Conservation (phyloP, 768 basidiomycete genomes). For the Pleurotus cornucopiae region DNA sequence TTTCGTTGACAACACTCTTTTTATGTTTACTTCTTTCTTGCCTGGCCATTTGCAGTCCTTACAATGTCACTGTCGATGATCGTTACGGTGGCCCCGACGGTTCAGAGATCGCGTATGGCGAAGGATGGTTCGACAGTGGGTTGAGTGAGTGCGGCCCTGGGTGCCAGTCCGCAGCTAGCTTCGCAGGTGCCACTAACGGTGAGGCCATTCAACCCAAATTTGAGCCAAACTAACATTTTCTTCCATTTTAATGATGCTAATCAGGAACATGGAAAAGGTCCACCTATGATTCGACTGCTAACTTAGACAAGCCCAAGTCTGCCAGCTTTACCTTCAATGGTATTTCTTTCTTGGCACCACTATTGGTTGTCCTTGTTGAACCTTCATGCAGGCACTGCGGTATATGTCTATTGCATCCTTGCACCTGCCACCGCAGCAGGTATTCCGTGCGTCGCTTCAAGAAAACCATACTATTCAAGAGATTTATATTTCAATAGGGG, state of each 20-base stretch:
- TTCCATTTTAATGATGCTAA: not conserved
- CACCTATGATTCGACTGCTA: not conserved
- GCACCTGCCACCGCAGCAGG: not conserved
- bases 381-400: not conserved
- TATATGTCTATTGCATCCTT: not conserved
- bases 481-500: not conserved
- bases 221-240: not conserved
- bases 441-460: not conserved
- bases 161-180: no score
- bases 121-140: slow-evolving; percentile 6
- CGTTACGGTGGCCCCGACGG: not conserved
- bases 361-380: not conserved
- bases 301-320: not conserved
- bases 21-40: not conserved
- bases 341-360: not conserved
- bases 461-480: no score
- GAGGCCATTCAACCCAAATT: not conserved
- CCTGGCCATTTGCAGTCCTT: not conserved
- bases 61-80: slow-evolving; percentile 4
- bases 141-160: not conserved
- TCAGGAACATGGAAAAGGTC: slow-evolving; percentile 1
- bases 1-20: slow-evolving; percentile 1
- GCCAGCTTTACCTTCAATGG: not conserved
- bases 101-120: not conserved
- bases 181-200: not conserved